phyloP scores from a whole-genome alignment of 768 basidiomycete species.

The Termitomyces sp. region DNA sequence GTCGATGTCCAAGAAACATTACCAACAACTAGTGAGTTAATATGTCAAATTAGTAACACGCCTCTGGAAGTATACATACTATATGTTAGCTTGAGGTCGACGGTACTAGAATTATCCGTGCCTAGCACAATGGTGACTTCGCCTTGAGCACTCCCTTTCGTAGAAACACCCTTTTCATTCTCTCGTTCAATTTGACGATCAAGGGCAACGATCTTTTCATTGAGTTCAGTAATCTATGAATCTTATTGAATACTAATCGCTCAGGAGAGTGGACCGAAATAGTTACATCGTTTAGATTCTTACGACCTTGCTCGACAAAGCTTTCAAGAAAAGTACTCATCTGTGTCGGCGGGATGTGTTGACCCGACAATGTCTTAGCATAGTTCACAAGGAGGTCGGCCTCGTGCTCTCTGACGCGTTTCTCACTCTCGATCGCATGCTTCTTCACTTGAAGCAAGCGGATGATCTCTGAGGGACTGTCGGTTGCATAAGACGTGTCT shows the following conservation, averaged over 20 bases:
- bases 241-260: not conserved
- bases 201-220: slow-evolving; percentile 38
- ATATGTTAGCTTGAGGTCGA: slow-evolving; percentile 51
- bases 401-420: slow-evolving; percentile 36
- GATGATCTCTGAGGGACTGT: slow-evolving; percentile 28
- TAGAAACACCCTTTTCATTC: slow-evolving; percentile 25
- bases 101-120: slow-evolving; percentile 29
- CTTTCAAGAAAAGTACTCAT: slow-evolving; percentile 39
- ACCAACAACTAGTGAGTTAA: slow-evolving; percentile 39
- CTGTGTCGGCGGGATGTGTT: slow-evolving; percentile 33
- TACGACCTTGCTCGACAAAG: slow-evolving; percentile 35
- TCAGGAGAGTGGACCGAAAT: not conserved
- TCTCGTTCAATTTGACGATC: slow-evolving; percentile 36
- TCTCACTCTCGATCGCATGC: slow-evolving; percentile 32
- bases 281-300: slow-evolving; percentile 29
- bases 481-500: slow-evolving; percentile 13
- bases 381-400: slow-evolving; percentile 40
- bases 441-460: slow-evolving; percentile 34
- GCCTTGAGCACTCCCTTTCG: slow-evolving; percentile 30
- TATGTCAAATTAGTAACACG: not conserved
- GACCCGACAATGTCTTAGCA: slow-evolving; percentile 38
- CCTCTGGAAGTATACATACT: slow-evolving; percentile 28
- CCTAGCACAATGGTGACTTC: slow-evolving; percentile 41
- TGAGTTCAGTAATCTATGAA: slow-evolving; percentile 27
- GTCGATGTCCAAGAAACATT: slow-evolving; percentile 49